Percentiles rank a stretch among this genome's conserved stretches.
phyloP scores from a whole-genome alignment of 805 yeast species.

The Yarrowia sp. region DNA sequence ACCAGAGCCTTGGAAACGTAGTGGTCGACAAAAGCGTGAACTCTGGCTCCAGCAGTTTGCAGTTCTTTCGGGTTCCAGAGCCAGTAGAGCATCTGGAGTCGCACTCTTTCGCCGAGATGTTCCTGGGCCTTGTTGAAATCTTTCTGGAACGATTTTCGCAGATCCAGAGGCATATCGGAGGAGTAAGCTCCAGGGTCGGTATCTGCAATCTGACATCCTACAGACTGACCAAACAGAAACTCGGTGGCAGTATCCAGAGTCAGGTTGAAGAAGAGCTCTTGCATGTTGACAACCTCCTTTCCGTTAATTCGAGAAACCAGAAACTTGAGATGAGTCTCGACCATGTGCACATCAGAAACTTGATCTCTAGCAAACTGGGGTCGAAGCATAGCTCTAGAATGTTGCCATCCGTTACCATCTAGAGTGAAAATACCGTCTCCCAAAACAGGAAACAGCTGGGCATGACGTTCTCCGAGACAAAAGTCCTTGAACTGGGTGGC shows the following conservation, averaged over 20 bases:
- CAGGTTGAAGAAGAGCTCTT: constrained; percentile 34
- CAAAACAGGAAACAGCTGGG: constrained; percentile 34
- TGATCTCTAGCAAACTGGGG: constrained; percentile 40
- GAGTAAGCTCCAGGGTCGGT: constrained; percentile 26
- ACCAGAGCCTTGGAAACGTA: constrained; percentile 43
- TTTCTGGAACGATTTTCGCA: constrained; percentile 27
- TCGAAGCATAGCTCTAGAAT: constrained; percentile 39
- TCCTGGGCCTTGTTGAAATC: constrained; percentile 32
- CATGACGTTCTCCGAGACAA: constrained; percentile 34
- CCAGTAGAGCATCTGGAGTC: constrained; percentile 30
- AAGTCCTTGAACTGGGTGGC: constrained; percentile 37
- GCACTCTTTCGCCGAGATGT: constrained; percentile 27
- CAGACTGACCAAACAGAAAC: constrained; percentile 38
- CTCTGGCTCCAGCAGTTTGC: constrained; percentile 35
- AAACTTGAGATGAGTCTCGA: constrained; percentile 34
- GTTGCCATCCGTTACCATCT: constrained; percentile 39
- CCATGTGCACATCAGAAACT: constrained; percentile 33
- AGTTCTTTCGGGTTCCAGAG: constrained; percentile 34
- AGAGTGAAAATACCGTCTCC: constrained; percentile 41
- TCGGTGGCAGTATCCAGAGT: constrained; percentile 41
- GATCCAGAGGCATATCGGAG: constrained; percentile 25
- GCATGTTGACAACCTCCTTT: constrained; percentile 31
- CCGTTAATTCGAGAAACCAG: constrained; percentile 6
- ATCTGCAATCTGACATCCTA: constrained; percentile 31
- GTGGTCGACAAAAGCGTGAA: constrained; percentile 40